A percentile compares a stretch with the other conserved stretches of the same genome.
These are phyloP conservation scores for Penicillium digitatum DNA, from an alignment of 2,329 filamentous ascomycete genomes.

Conservation along the genomic window DNA sequence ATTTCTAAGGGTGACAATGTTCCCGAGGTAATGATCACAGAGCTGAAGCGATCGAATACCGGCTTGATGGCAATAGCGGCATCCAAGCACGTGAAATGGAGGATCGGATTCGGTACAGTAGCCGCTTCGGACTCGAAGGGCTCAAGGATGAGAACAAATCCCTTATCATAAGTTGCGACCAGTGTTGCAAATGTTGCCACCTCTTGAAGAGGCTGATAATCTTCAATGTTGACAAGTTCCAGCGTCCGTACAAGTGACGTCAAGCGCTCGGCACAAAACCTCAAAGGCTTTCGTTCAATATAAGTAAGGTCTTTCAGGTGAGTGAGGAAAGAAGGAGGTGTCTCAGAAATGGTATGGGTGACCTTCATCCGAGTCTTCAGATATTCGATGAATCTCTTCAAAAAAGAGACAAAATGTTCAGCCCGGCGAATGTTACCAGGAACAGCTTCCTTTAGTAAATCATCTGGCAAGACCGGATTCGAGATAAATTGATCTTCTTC, in stretches of 20 bases:
- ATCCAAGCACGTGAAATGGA: constrained; percentile 95
- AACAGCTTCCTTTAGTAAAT: constrained; percentile 90
- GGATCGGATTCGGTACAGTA: constrained; percentile 91
- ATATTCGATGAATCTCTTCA: constrained; percentile 97
- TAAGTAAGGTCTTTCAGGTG: constrained; percentile 95
- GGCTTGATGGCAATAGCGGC: constrained; percentile 97
- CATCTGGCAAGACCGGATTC: constrained; percentile 89
- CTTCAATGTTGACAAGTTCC: constrained; percentile 95
- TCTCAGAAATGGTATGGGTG: constrained; percentile 94
- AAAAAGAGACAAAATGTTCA: constrained; percentile 90
- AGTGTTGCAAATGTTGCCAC: constrained; percentile 96
- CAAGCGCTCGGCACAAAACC: constrained; percentile 88
- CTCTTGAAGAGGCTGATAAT: constrained; percentile 94
- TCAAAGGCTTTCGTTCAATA: constrained; percentile 90
- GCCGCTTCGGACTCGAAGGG: constrained; percentile 94
- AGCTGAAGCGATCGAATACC: constrained; percentile 95
- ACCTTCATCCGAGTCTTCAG: constrained; percentile 98
- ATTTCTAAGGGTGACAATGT: constrained; percentile 97
- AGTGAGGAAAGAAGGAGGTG: constrained; percentile 84
- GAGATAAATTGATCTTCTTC: constrained; percentile 97
- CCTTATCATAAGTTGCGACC: constrained; percentile 93
- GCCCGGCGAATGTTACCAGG: constrained; percentile 94
- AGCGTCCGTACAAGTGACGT: constrained; percentile 92
- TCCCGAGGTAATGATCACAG: constrained; percentile 96
- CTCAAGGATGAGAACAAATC: constrained; percentile 93